Evolutionary conservation across 1,139 yeast species (phyloP), one percentile per base, ranked within the genome.

Genomic region (Zygoascus meyerae): DNA sequence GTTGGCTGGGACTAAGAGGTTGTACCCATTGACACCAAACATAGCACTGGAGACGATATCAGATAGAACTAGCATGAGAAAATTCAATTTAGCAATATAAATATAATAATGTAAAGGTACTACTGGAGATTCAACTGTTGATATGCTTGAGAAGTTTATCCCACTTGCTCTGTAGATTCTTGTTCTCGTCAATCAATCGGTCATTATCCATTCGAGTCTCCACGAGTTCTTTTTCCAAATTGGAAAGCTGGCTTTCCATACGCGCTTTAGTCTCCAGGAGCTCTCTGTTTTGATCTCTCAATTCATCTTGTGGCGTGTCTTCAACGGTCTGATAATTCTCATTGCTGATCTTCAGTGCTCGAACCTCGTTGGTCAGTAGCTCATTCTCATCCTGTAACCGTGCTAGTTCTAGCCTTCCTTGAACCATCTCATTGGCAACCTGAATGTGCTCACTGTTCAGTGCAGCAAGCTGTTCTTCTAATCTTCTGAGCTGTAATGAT

Each of bases 391-490:
- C 83, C 45, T 73, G 71, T 29, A 89, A 66, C 18, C 83, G 81
- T 9, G 83, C 87, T 44, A 84, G 76, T 48, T 77, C 73, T 40
- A 82, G 70, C 52, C 83, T 74, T 38, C 80, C 81, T 47, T 73
- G 73, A 28, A 83, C 78, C 77, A 83, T 72, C 55, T 81, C 95
- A 62, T 84, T 84, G 7, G 90, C 81, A 35, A 92, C 75, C 47
- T 77, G 79, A 31, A 82, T 75, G 63, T 92, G 97, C 60, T 90
- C 97, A 51, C 80, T 75, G 58, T 86, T 89, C 51, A 92, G 70
- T 8, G 64, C 58, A 1, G 86, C 78, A 56, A 83, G 82, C 35
- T 81, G 77, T 28, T 80, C 72, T 64, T 92, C 97, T 44, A 89
- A 70, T 47, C 79, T 76, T 56, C 86, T 77, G 50, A 90, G 84